phyloP scores from a whole-genome alignment of 139 green algal species.

The Edaphochlamys debaryana region DNA sequence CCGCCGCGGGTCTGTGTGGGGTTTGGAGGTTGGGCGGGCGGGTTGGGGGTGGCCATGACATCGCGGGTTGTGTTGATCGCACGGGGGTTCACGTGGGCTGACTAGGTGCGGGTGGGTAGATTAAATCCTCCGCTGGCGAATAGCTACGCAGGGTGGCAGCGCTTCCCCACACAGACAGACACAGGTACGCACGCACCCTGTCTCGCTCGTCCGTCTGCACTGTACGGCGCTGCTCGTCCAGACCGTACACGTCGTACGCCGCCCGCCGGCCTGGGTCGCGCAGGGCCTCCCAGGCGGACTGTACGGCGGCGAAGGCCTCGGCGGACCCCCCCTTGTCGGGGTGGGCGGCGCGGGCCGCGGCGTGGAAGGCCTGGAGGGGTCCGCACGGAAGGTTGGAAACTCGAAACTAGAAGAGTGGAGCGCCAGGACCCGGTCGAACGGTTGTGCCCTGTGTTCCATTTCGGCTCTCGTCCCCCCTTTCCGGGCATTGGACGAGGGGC shows the following conservation, averaged over 20 bases:
- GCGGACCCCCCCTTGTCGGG: constrained; percentile 66
- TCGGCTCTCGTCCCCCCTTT: too few relatives aligned
- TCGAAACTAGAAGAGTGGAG: too few relatives aligned
- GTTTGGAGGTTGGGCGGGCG: background rate
- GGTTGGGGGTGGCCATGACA: background rate
- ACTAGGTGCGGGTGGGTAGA: too few relatives aligned
- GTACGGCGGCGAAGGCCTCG: constrained; percentile 45
- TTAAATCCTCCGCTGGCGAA: too few relatives aligned
- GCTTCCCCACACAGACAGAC: too few relatives aligned
- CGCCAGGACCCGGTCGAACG: too few relatives aligned
- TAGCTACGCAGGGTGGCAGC: too few relatives aligned
- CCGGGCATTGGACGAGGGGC: too few relatives aligned
- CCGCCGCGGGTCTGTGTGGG: constrained; percentile 51
- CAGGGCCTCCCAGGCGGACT: constrained; percentile 64
- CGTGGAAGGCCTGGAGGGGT: constrained; percentile 48
- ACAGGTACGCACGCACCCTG: too few relatives aligned
- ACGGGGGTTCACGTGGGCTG: constrained; percentile 1
- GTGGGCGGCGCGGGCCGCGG: constrained; percentile 42
- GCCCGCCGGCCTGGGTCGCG: constrained; percentile 56
- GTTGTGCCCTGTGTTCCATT: too few relatives aligned
- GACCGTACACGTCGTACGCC: constrained; percentile 79
- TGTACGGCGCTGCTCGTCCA: constrained; percentile 72
- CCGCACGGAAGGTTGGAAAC: too few relatives aligned
- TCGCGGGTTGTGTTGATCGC: background rate
- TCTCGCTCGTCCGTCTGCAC: background rate